Percentiles rank a stretch among this genome's conserved stretches.
These are phyloP conservation scores for Neotropicomus parvogracilis DNA, from an alignment of 1,284 basidiomycete genomes.

Conservation along the genomic window DNA sequence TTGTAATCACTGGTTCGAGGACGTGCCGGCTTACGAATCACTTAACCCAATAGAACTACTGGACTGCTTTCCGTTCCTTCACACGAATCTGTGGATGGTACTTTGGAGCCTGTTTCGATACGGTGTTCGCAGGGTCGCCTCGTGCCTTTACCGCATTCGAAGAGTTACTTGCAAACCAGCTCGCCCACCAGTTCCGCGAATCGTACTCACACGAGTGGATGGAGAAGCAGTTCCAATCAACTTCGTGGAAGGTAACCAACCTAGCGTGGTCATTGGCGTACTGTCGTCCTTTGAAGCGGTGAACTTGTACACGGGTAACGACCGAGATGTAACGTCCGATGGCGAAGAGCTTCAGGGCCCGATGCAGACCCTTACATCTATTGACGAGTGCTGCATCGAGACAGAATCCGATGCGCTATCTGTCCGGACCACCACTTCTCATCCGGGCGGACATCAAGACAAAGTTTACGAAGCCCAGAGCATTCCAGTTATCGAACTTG, in stretches of 20 bases:
- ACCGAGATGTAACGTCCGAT: not conserved
- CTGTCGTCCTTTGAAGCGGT: not conserved
- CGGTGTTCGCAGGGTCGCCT: not conserved
- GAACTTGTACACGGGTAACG: not conserved
- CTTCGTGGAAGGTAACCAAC: constrained; percentile 8
- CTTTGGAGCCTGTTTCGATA: constrained; percentile 11
- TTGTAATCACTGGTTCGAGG: constrained; percentile 23
- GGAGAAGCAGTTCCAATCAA: constrained; percentile 14
- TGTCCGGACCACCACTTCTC: not conserved
- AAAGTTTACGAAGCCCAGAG: not conserved
- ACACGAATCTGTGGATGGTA: constrained; percentile 9
- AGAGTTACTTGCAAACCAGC: not conserved
- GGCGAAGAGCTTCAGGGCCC: not conserved
- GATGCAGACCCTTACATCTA: not conserved
- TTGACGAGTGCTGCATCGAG: not conserved
- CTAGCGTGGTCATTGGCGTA: not conserved
- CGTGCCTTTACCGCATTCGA: not conserved
- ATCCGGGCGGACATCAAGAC: not conserved
- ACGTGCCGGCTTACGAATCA: constrained; percentile 16
- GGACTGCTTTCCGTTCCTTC: constrained; percentile 1
- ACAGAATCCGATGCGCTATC: not conserved
- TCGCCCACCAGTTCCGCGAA: constrained; percentile 12
- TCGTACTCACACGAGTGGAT: constrained; percentile 16
- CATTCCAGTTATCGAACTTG: not conserved
- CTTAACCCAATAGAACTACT: constrained; percentile 1